Conservation (phyloP, 164 flowering plant species). For the Cinnamomum chago region DNA sequence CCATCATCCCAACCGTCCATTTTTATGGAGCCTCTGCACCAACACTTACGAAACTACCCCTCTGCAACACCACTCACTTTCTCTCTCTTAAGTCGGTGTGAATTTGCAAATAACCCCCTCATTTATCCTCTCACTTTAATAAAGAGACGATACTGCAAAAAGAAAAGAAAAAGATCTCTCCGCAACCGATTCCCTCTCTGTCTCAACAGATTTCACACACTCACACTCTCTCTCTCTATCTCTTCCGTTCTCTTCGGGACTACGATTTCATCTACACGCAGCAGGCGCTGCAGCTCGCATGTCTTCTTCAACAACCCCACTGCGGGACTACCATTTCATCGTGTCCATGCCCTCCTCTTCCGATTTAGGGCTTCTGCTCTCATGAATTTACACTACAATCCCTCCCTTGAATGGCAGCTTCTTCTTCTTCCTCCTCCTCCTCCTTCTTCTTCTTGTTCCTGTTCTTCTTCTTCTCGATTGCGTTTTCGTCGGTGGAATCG, state of each 20-base stretch:
- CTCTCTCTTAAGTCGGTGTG: too few relatives aligned
- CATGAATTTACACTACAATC: not conserved
- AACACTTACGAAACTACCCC: too few relatives aligned
- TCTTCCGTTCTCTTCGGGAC: not conserved
- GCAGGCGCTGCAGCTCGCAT: not conserved
- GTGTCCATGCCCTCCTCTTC: not conserved
- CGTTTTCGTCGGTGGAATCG: not conserved
- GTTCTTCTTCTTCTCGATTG: conserved; percentile 1
- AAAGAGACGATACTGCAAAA: not conserved
- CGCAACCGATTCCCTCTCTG: not conserved
- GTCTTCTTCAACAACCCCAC: not conserved
- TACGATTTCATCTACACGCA: not conserved
- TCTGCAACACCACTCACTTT: too few relatives aligned
- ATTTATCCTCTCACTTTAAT: not conserved
- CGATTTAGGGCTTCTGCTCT: not conserved
- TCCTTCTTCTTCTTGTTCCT: conserved; percentile 2
- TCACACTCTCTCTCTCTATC: not conserved
- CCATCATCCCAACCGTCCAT: too few relatives aligned
- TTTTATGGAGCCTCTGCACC: too few relatives aligned
- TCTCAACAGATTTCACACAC: not conserved
- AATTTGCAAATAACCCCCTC: not conserved
- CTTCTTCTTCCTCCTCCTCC: not conserved
- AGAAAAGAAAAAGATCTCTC: not conserved
- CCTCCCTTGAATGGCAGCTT: conserved; percentile 2
- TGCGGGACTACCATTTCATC: not conserved